phyloP scores from a whole-genome alignment of 73 alveolate genomes.

The Blepharisma stoltei region DNA sequence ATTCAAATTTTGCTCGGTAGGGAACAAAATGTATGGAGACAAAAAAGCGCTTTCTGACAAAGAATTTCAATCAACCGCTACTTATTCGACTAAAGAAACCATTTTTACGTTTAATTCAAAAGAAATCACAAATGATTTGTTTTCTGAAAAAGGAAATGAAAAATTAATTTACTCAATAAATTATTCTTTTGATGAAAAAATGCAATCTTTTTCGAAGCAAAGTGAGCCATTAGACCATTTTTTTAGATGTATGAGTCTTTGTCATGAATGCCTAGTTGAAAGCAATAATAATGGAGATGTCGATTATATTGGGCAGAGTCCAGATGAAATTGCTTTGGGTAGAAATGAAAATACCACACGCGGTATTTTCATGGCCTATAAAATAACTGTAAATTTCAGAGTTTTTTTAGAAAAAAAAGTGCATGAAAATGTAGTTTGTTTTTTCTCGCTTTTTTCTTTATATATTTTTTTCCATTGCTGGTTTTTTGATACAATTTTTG shows the following conservation, averaged over 20 bases:
- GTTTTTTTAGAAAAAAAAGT: no score
- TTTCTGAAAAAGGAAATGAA: conserved; percentile 69
- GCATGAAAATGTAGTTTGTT: no score
- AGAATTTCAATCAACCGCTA: not conserved
- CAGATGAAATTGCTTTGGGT: conserved; percentile 78
- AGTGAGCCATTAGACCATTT: conserved; percentile 27
- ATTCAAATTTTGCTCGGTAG: not conserved
- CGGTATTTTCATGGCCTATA: no score
- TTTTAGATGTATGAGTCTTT: conserved; percentile 52
- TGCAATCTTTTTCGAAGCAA: conserved; percentile 1
- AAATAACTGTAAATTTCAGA: no score
- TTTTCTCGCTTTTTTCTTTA: no score
- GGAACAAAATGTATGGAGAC: conserved; percentile 30
- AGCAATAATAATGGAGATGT: conserved; percentile 35
- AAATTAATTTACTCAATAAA: conserved; percentile 47
- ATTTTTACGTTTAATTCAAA: conserved; percentile 44
- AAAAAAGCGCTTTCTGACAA: not conserved
- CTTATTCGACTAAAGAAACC: conserved; percentile 12
- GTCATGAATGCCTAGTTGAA: conserved; percentile 77
- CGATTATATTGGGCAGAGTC: conserved; percentile 73
- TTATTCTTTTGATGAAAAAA: not conserved
- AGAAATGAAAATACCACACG: no score
- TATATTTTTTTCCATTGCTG: no score
- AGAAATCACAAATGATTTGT: conserved; percentile 75
- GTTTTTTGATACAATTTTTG: no score